Conservation (phyloP, 2,329 filamentous ascomycete species). For the Teratosphaeria gauchensis region DNA sequence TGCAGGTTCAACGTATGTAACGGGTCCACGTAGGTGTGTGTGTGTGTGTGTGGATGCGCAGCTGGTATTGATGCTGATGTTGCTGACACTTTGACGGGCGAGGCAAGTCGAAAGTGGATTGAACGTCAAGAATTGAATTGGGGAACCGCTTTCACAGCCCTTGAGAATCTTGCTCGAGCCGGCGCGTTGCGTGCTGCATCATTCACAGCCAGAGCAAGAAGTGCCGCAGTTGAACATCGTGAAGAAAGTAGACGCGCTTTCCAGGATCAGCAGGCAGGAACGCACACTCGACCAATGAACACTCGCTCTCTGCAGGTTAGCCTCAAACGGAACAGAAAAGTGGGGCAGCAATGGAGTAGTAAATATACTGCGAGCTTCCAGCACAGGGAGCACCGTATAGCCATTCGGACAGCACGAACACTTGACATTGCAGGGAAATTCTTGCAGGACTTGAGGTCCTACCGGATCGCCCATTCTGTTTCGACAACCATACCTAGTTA, state of each 20-base stretch:
- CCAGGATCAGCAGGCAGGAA: not conserved
- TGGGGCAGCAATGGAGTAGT: not conserved
- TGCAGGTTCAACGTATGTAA: not conserved
- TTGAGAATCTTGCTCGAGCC: not conserved
- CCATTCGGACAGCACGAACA: too few species aligned
- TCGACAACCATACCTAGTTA: too few species aligned
- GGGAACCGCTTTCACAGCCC: not conserved
- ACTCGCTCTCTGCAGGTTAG: not conserved
- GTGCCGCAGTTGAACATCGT: not conserved
- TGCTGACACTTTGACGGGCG: not conserved
- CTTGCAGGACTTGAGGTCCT: too few species aligned
- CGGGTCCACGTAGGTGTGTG: not conserved
- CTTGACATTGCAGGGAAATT: too few species aligned
- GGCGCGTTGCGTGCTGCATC: not conserved
- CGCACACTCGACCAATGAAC: not conserved
- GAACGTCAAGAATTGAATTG: not conserved
- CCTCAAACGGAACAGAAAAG: not conserved
- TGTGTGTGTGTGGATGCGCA: not conserved
- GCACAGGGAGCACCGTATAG: too few species aligned
- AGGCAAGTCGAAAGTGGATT: not conserved
- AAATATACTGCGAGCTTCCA: not conserved
- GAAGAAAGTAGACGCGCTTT: not conserved
- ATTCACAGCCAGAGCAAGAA: not conserved
- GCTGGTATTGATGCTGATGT: not conserved
- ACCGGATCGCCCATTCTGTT: too few species aligned